Evolutionary conservation across 768 basidiomycete genomes (phyloP).

Genomic region (Pleurotus sapidus): DNA sequence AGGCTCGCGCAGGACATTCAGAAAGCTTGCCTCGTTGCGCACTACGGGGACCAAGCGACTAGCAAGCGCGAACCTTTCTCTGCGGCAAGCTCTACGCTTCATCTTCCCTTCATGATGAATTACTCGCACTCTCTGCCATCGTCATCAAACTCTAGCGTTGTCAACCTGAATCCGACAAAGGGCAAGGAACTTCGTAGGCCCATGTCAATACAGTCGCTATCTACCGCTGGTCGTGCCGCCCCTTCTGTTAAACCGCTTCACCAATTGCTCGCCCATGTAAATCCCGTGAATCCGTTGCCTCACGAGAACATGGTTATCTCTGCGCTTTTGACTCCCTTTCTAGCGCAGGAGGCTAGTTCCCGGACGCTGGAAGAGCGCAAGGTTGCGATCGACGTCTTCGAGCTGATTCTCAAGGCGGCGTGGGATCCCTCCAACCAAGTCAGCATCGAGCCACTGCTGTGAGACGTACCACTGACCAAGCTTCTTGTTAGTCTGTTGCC

Average conservation of each 20-base stretch:
- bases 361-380: conserved; percentile 49
- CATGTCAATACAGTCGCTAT: conserved; percentile 36
- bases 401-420: conserved; percentile 49
- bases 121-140: conserved; percentile 25
- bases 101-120: conserved; percentile 40
- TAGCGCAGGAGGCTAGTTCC: conserved; percentile 30
- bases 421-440: conserved; percentile 64
- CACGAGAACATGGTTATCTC: conserved; percentile 59
- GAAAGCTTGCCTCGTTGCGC: conserved; percentile 50
- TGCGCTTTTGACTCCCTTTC: conserved; percentile 55
- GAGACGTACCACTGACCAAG: neutral
- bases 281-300: conserved; percentile 37
- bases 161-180: conserved; percentile 18
- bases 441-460: conserved; percentile 10
- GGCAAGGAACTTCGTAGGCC: conserved; percentile 39
- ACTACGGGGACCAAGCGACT: conserved; percentile 37
- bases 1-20: conserved; percentile 56
- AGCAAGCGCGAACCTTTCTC: conserved; percentile 13
- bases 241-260: conserved; percentile 43
- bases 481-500: conserved; percentile 31
- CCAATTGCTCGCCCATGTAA: conserved; percentile 42
- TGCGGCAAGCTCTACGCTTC: conserved; percentile 32
- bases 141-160: conserved; percentile 14
- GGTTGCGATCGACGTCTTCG: conserved; percentile 60
- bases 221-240: conserved; percentile 19